These are phyloP conservation scores for Gaeumannomyces sp. DNA, from an alignment of 2,329 filamentous ascomycete genomes.

Conservation along the genomic window DNA sequence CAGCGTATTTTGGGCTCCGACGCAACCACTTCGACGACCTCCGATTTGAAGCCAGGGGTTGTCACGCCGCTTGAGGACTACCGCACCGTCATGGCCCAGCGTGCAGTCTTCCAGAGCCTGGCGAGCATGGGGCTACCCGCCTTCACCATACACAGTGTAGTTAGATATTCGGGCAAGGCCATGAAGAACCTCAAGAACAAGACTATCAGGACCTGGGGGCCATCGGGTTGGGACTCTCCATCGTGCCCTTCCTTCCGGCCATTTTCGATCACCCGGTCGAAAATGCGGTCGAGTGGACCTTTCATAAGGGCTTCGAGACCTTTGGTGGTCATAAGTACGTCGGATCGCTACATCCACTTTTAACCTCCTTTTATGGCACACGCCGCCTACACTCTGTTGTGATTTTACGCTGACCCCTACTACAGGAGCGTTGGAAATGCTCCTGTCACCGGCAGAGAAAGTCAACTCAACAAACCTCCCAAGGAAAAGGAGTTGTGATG, in stretches of 20 bases:
- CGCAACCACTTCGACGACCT: constrained; percentile 15
- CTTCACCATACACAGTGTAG: constrained; percentile 89
- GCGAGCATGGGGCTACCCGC: constrained; percentile 93
- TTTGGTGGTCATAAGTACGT: constrained; percentile 52
- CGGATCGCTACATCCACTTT: not conserved
- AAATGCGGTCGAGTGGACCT: constrained; percentile 81
- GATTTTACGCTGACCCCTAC: not conserved
- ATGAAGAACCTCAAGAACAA: constrained; percentile 76
- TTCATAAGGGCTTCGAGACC: constrained; percentile 72
- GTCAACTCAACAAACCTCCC: constrained; percentile 34
- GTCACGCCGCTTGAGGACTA: constrained; percentile 80
- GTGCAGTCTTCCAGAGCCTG: constrained; percentile 82
- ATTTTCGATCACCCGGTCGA: constrained; percentile 92
- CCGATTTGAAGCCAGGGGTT: constrained; percentile 27
- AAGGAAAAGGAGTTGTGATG: constrained; percentile 39
- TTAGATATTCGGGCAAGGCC: constrained; percentile 81
- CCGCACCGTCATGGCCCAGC: constrained; percentile 81
- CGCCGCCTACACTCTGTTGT: not conserved
- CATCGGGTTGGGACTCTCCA: constrained; percentile 72
- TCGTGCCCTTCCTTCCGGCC: constrained; percentile 77
- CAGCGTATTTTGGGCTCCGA: constrained; percentile 41
- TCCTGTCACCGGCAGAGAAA: constrained; percentile 47
- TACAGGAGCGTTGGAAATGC: constrained; percentile 44
- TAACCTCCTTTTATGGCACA: not conserved
- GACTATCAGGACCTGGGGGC: constrained; percentile 73